phyloP scores from a whole-genome alignment of 768 basidiomycete species.

The Cantharellus cinnabarinus region DNA sequence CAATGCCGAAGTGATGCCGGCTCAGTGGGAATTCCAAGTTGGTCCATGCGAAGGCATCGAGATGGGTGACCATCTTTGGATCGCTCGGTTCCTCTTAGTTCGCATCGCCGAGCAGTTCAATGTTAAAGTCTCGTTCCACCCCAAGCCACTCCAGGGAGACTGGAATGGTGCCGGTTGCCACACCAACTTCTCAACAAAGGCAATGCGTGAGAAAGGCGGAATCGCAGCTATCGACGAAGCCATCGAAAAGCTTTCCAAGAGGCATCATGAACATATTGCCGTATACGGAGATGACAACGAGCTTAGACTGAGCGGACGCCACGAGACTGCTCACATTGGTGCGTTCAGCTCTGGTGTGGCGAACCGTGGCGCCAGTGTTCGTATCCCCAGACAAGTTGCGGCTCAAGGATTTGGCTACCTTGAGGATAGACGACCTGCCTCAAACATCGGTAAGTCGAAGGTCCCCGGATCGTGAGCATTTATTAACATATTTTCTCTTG shows the following conservation, averaged over 20 bases:
- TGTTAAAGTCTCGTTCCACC: conserved; percentile 97
- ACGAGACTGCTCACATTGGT: conserved; percentile 92
- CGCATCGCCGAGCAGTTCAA: conserved; percentile 97
- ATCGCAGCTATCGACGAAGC: conserved; percentile 82
- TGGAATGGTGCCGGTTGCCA: conserved; percentile 99
- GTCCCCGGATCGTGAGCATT: neutral
- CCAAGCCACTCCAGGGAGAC: conserved; percentile 88
- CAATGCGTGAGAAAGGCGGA: conserved; percentile 86
- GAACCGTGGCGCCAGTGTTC: conserved; percentile 91
- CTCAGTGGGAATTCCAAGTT: conserved; percentile 99
- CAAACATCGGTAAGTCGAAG: conserved; percentile 66
- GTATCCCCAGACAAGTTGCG: conserved; percentile 86
- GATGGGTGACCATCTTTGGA: conserved; percentile 99
- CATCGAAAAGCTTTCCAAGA: conserved; percentile 79
- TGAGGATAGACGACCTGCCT: conserved; percentile 92
- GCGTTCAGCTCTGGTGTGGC: conserved; percentile 88
- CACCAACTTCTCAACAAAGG: conserved; percentile 90
- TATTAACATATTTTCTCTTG: conserved; percentile 6
- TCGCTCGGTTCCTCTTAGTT: conserved; percentile 89
- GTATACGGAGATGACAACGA: conserved; percentile 99
- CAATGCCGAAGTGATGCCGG: conserved; percentile 99
- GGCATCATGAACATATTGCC: conserved; percentile 88
- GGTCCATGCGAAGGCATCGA: conserved; percentile 94
- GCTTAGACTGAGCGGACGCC: conserved; percentile 80
- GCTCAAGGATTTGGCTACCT: conserved; percentile 87